Conservation (phyloP, 441 rosid genomes). For the Gossypium davidsonii region DNA sequence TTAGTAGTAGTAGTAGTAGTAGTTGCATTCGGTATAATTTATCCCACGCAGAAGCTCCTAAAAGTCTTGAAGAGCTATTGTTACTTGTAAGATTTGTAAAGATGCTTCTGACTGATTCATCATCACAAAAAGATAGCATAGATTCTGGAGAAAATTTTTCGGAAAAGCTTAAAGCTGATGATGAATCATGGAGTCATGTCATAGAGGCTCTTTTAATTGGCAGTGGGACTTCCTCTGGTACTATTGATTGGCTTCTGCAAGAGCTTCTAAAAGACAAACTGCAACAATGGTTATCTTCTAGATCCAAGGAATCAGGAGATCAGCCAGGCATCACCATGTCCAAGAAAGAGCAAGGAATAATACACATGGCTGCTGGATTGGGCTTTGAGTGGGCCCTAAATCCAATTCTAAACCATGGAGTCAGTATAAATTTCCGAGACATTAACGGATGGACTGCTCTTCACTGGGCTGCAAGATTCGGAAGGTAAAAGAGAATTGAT, state of each 20-base stretch:
- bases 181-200: constrained; percentile 61
- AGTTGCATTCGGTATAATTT: constrained; percentile 26
- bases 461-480: constrained; percentile 95
- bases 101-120: constrained; percentile 49
- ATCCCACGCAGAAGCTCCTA: constrained; percentile 27
- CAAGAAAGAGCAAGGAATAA: constrained; percentile 85
- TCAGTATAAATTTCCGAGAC: constrained; percentile 76
- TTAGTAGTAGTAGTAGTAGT: constrained; percentile 25
- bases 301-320: constrained; percentile 35
- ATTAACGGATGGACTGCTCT: constrained; percentile 92
- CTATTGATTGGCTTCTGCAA: constrained; percentile 73
- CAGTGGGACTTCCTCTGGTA: constrained; percentile 48
- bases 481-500: constrained; percentile 46
- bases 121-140: constrained; percentile 27
- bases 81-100: constrained; percentile 64
- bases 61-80: constrained; percentile 52
- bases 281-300: constrained; percentile 65
- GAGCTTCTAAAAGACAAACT: constrained; percentile 82
- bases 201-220: constrained; percentile 54
- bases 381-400: constrained; percentile 88
- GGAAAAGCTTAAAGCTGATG: constrained; percentile 41
- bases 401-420: constrained; percentile 63
- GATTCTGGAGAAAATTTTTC: constrained; percentile 28
- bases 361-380: constrained; percentile 84
- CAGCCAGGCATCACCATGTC: constrained; percentile 48